Conservation (phyloP, 768 basidiomycete species). For the Lentinula sp. region DNA sequence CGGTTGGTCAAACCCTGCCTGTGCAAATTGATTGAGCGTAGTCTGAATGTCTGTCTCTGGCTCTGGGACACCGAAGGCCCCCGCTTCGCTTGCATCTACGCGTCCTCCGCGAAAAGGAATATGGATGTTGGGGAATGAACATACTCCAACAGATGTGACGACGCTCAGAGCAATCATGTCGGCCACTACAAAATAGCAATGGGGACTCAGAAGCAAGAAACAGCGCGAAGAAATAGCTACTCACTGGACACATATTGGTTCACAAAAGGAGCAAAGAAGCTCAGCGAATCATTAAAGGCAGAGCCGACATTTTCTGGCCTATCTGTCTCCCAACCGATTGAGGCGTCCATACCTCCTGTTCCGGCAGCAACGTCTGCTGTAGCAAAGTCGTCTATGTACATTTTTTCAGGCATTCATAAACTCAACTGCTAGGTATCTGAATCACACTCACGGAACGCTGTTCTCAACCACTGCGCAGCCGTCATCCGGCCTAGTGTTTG, state of each 20-base stretch:
- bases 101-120: slow-evolving; percentile 16
- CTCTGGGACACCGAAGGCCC: slow-evolving; percentile 16
- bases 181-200: slow-evolving; percentile 9
- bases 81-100: slow-evolving; percentile 15
- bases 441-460: slow-evolving; percentile 11
- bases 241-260: slow-evolving; percentile 8
- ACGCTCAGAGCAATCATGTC: slow-evolving; percentile 16
- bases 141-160: slow-evolving; percentile 10
- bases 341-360: slow-evolving; percentile 18
- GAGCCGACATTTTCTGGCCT: slow-evolving; percentile 12
- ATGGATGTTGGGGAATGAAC: slow-evolving; percentile 10
- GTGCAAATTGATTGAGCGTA: slow-evolving; percentile 11
- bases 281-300: slow-evolving; percentile 12
- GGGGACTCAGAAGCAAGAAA: not conserved
- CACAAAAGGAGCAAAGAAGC: slow-evolving; percentile 10
- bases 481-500: slow-evolving; percentile 12
- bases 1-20: slow-evolving; percentile 8
- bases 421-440: not conserved
- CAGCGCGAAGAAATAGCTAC: not conserved
- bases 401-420: not conserved
- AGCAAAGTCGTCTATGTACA: slow-evolving; percentile 14
- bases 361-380: slow-evolving; percentile 15
- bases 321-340: slow-evolving; percentile 17
- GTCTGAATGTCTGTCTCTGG: slow-evolving; percentile 12
- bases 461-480: slow-evolving; percentile 12